phyloP scores from a whole-genome alignment of 768 basidiomycete genomes.

The Glaciozyma martinii region DNA sequence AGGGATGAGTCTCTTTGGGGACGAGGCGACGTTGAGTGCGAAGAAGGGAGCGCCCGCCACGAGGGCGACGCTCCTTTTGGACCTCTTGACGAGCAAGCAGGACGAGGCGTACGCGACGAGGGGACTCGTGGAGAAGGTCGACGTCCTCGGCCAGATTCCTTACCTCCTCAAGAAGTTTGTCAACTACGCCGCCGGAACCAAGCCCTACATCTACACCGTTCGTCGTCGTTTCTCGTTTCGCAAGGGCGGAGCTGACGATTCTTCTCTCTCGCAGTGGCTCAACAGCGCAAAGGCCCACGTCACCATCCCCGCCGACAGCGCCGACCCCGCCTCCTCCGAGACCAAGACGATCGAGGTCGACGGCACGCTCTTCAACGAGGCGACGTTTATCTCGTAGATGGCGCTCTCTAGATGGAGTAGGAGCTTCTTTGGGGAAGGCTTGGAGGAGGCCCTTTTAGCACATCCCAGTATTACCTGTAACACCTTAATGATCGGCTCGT shows the following conservation, averaged over 20 bases:
- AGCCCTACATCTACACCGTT: slow-evolving; percentile 56
- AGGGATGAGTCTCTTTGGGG: slow-evolving; percentile 50
- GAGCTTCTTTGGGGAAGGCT: no score
- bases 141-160: slow-evolving; percentile 90
- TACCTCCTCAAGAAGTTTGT: slow-evolving; percentile 84
- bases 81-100: slow-evolving; percentile 38
- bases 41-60: slow-evolving; percentile 45
- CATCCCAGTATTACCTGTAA: no score
- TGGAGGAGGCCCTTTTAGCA: no score
- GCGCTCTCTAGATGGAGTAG: no score
- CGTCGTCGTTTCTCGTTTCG: slow-evolving; percentile 61
- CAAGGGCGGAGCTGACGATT: background rate
- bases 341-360: slow-evolving; percentile 44
- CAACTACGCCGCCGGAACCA: slow-evolving; percentile 86
- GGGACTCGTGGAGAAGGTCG: slow-evolving; percentile 83
- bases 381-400: slow-evolving; percentile 75
- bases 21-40: slow-evolving; percentile 42
- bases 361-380: slow-evolving; percentile 75
- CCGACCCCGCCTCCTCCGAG: slow-evolving; percentile 29
- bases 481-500: no score
- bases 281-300: slow-evolving; percentile 52
- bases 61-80: slow-evolving; percentile 50
- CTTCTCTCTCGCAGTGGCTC: slow-evolving; percentile 45
- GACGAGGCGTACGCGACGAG: slow-evolving; percentile 17
- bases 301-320: slow-evolving; percentile 39